phyloP scores from a whole-genome alignment of 164 flowering plant genomes.

The Vitis labrusca region DNA sequence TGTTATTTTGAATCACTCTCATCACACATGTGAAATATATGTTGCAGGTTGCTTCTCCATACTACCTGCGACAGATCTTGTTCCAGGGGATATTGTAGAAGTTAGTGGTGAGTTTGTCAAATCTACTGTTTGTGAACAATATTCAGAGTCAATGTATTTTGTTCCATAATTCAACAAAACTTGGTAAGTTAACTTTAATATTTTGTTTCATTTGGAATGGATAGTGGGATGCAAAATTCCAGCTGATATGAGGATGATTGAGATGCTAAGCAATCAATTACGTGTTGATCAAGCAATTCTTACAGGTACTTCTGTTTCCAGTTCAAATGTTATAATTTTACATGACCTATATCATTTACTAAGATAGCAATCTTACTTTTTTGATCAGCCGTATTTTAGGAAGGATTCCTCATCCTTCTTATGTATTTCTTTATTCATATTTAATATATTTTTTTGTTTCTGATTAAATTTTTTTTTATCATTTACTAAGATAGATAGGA shows the following conservation, averaged over 20 bases:
- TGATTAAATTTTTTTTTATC: too few species aligned
- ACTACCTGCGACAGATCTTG: constrained; percentile 92
- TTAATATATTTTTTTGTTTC: too few species aligned
- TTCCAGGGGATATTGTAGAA: constrained; percentile 98
- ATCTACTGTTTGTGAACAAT: not conserved
- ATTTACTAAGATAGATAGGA: too few species aligned
- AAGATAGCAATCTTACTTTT: too few species aligned
- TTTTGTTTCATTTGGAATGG: constrained; percentile 6
- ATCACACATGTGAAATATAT: not conserved
- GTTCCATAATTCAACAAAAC: not conserved
- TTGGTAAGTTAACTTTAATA: not conserved
- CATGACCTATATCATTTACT: not conserved
- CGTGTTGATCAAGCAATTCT: constrained; percentile 99
- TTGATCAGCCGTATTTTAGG: too few species aligned
- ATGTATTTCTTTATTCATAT: too few species aligned
- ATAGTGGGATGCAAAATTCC: constrained; percentile 98
- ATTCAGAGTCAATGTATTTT: not conserved
- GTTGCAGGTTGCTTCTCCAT: constrained; percentile 93
- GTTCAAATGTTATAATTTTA: not conserved
- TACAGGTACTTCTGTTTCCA: constrained; percentile 55
- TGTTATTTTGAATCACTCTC: not conserved
- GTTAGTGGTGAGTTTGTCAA: constrained; percentile 63
- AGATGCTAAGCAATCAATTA: constrained; percentile 79
- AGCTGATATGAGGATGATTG: constrained; percentile 97
- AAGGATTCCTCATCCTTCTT: too few species aligned